phyloP scores from a whole-genome alignment of 768 basidiomycete species.

The Russula foetens region DNA sequence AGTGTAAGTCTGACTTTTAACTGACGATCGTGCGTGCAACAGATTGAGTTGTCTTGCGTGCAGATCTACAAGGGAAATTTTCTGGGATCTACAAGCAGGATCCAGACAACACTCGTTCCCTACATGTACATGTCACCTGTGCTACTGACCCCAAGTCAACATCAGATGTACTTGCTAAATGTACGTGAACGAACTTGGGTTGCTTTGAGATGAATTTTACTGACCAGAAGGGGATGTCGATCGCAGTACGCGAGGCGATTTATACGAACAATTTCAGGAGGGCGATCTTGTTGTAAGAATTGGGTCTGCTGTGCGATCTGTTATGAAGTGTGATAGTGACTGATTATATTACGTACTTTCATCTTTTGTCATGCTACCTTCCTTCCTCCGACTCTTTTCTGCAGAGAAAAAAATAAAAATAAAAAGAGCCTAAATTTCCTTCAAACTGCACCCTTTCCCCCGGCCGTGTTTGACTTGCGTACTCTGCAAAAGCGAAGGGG shows the following conservation, averaged over 20 bases:
- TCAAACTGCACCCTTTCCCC: too few species aligned
- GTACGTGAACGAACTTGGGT: constrained; percentile 28
- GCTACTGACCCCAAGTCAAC: constrained; percentile 48
- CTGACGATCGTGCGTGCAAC: neutral
- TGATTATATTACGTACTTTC: too few species aligned
- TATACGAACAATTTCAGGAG: constrained; percentile 19
- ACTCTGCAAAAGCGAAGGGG: too few species aligned
- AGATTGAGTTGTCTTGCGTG: neutral
- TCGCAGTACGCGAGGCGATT: constrained; percentile 25
- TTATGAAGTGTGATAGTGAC: too few species aligned
- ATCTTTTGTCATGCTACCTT: too few species aligned
- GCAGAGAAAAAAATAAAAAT: too few species aligned
- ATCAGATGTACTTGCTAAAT: constrained; percentile 37
- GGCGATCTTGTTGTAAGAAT: constrained; percentile 22
- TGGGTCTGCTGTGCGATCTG: neutral
- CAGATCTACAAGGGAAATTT: constrained; percentile 48
- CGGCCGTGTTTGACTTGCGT: too few species aligned
- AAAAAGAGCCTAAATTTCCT: too few species aligned
- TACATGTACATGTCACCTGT: constrained; percentile 50
- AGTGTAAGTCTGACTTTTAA: constrained; percentile 35
- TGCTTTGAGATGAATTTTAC: neutral
- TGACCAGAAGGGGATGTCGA: neutral
- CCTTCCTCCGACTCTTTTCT: too few species aligned
- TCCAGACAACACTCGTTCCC: constrained; percentile 37
- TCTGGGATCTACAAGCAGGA: constrained; percentile 40